A percentile compares a stretch with the other conserved stretches of the same genome.
These are phyloP conservation scores for Prinsepia uniflora DNA, from an alignment of 306 rosid species.

Conservation along the genomic window DNA sequence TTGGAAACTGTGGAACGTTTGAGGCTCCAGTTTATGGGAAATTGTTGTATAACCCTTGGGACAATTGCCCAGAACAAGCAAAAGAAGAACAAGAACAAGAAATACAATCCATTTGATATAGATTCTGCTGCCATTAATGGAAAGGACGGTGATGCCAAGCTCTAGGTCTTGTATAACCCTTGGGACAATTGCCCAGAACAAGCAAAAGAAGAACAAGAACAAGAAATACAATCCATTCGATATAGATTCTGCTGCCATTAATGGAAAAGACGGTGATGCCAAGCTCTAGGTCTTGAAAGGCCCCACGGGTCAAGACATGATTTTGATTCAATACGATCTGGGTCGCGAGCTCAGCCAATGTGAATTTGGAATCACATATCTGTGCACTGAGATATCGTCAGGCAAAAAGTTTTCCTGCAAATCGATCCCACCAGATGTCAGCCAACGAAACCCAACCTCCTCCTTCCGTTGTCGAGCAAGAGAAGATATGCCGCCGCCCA, in stretches of 20 bases:
- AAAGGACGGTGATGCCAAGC: constrained; percentile 34
- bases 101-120: constrained; percentile 31
- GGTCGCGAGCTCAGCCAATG: constrained; percentile 59
- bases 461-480: constrained; percentile 28
- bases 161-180: constrained; percentile 44
- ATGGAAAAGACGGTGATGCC: constrained; percentile 32
- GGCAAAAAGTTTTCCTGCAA: constrained; percentile 53
- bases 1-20: constrained; percentile 10
- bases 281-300: constrained; percentile 41
- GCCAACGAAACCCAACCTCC: not conserved
- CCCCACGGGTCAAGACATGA: constrained; percentile 45
- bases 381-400: constrained; percentile 34
- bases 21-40: constrained; percentile 40
- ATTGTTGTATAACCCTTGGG: constrained; percentile 47
- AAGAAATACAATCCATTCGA: constrained; percentile 39
- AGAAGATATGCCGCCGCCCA: constrained; percentile 69
- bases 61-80: constrained; percentile 26
- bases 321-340: constrained; percentile 40
- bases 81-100: constrained; percentile 38
- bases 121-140: constrained; percentile 26
- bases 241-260: constrained; percentile 22
- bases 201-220: constrained; percentile 33
- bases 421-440: constrained; percentile 12
- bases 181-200: constrained; percentile 26
- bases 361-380: constrained; percentile 52